These are phyloP conservation scores for Candida ortonii DNA, from an alignment of 805 yeast genomes.

Conservation along the genomic window DNA sequence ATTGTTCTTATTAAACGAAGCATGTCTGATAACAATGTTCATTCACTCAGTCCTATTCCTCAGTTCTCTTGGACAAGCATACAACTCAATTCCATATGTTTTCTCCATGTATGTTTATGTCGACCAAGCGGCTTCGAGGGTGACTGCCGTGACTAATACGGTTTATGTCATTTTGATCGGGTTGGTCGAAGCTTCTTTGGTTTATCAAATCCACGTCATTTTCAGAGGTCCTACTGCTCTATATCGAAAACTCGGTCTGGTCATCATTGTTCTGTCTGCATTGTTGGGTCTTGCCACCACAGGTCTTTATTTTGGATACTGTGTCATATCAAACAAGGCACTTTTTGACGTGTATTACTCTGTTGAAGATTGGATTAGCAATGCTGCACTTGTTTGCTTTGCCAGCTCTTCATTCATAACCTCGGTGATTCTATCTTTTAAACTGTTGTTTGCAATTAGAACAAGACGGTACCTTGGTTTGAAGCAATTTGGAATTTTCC, in stretches of 20 bases:
- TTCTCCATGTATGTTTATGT: conserved; percentile 47
- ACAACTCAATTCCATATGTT: conserved; percentile 43
- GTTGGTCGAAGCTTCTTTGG: conserved; percentile 61
- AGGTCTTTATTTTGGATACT: conserved; percentile 56
- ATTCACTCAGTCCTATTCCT: conserved; percentile 62
- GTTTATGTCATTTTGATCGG: conserved; percentile 58
- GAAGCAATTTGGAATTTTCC: conserved; percentile 78
- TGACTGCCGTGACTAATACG: conserved; percentile 60
- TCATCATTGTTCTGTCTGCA: conserved; percentile 38
- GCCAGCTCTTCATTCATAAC: conserved; percentile 65
- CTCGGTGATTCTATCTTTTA: conserved; percentile 58
- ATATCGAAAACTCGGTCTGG: conserved; percentile 38
- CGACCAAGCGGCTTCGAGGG: conserved; percentile 37
- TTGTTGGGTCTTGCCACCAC: conserved; percentile 52
- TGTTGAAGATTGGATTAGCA: conserved; percentile 39
- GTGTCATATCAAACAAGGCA: conserved; percentile 42
- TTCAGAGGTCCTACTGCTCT: conserved; percentile 53
- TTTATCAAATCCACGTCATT: conserved; percentile 69
- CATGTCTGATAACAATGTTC: conserved; percentile 52
- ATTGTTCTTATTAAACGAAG: conserved; percentile 69
- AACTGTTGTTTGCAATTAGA: conserved; percentile 64
- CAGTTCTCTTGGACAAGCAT: conserved; percentile 51
- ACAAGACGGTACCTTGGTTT: conserved; percentile 76
- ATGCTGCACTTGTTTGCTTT: conserved; percentile 60
- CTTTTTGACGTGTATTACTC: conserved; percentile 21